These are phyloP conservation scores for Gentiana straminea DNA, from an alignment of 257 asterid species.

Conservation along the genomic window DNA sequence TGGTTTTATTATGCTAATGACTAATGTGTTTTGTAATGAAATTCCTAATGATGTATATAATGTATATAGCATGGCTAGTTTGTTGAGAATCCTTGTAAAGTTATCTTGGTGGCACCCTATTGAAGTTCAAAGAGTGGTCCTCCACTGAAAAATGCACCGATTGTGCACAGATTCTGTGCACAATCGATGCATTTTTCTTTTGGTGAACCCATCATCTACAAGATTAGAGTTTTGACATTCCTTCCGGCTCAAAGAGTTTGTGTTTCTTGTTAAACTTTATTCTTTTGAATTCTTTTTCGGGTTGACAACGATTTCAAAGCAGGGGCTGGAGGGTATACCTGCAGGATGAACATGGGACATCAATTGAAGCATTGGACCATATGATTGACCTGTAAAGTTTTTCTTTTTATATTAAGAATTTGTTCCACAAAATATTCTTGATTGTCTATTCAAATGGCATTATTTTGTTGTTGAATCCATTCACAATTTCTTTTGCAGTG, in stretches of 20 bases:
- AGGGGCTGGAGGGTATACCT: conserved; percentile 98
- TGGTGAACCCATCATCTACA: too few relatives aligned
- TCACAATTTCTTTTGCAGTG: conserved; percentile 27
- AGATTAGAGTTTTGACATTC: too few relatives aligned
- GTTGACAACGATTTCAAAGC: conserved; percentile 9
- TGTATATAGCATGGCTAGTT: too few relatives aligned
- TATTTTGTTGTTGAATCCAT: conserved; percentile 2
- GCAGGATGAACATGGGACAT: conserved; percentile 88
- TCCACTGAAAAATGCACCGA: too few relatives aligned
- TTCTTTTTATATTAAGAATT: background rate
- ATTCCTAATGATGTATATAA: too few relatives aligned
- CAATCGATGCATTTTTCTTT: too few relatives aligned
- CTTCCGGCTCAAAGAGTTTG: background rate
- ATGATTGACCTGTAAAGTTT: conserved; percentile 52
- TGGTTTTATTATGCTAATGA: background rate
- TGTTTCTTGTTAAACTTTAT: background rate
- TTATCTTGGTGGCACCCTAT: too few relatives aligned
- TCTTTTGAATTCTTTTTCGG: background rate
- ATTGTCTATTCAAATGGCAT: background rate
- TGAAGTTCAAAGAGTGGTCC: too few relatives aligned
- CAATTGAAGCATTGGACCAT: conserved; percentile 55
- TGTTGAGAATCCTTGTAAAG: too few relatives aligned
- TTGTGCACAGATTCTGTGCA: too few relatives aligned
- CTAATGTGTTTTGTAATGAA: too few relatives aligned
- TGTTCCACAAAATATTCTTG: background rate